Conservation (phyloP, 306 rosid species). For the Rosa persica region DNA sequence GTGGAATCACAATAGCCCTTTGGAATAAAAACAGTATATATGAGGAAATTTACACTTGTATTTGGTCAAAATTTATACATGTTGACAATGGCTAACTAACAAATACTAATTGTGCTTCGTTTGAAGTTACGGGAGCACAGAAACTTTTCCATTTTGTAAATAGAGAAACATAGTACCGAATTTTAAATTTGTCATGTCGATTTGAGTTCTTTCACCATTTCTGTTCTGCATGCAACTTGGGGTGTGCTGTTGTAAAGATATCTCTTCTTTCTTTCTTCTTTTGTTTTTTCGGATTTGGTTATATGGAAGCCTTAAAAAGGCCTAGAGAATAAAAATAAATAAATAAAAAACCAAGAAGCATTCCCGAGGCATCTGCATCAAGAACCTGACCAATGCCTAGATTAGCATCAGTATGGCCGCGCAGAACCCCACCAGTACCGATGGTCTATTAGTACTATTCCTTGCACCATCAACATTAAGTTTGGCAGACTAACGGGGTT, state of each 20-base stretch:
- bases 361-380: too few species aligned
- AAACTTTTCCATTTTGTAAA: slow-evolving; percentile 3
- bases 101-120: not conserved
- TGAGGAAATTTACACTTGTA: not conserved
- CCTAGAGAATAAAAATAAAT: too few species aligned
- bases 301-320: too few species aligned
- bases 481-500: too few species aligned
- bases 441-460: too few species aligned
- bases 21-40: not conserved
- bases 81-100: not conserved
- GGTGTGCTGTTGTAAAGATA: not conserved
- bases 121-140: not conserved
- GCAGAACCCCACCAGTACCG: too few species aligned
- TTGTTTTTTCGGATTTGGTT: too few species aligned
- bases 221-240: not conserved
- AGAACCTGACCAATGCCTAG: too few species aligned
- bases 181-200: not conserved
- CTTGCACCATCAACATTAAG: too few species aligned
- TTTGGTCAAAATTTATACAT: not conserved
- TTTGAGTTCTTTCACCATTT: not conserved
- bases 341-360: too few species aligned
- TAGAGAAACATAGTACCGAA: not conserved
- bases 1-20: slow-evolving; percentile 14
- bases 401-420: too few species aligned
- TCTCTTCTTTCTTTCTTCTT: not conserved